phyloP scores from a whole-genome alignment of 2,329 filamentous ascomycete genomes.

The Nannizzia gypsea region DNA sequence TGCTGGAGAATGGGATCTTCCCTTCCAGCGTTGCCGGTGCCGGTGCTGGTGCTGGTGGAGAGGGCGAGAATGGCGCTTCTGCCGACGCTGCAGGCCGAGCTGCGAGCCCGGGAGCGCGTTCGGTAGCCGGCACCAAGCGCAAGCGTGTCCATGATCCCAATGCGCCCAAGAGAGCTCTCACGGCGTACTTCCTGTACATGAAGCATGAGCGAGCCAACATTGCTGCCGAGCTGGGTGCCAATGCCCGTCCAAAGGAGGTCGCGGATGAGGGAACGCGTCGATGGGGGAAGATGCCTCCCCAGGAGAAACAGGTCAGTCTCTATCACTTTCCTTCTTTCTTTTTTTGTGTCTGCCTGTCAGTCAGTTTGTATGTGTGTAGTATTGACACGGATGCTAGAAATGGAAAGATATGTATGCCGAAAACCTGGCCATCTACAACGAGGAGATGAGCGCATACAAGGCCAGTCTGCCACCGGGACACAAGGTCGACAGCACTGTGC shows the following conservation, averaged over 20 bases:
- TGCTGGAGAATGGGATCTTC: slow-evolving; percentile 36
- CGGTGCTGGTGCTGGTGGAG: neutral
- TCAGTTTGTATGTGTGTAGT: neutral
- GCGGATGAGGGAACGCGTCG: slow-evolving; percentile 75
- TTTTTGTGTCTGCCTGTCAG: neutral
- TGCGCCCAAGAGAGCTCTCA: slow-evolving; percentile 85
- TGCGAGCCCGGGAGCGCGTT: slow-evolving; percentile 20
- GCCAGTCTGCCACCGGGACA: slow-evolving; percentile 29
- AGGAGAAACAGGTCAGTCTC: slow-evolving; percentile 55
- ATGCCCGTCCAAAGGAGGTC: slow-evolving; percentile 72
- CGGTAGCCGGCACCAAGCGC: slow-evolving; percentile 53
- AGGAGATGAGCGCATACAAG: slow-evolving; percentile 46
- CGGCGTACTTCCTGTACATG: slow-evolving; percentile 91
- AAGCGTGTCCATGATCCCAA: slow-evolving; percentile 86
- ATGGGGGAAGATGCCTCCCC: slow-evolving; percentile 65
- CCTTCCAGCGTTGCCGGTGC: slow-evolving; percentile 16
- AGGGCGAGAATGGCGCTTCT: neutral
- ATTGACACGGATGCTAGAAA: slow-evolving; percentile 23
- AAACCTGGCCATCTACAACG: slow-evolving; percentile 46
- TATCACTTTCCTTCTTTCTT: neutral
- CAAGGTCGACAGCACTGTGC: neutral
- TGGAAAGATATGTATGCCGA: slow-evolving; percentile 48
- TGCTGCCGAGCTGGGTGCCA: slow-evolving; percentile 61
- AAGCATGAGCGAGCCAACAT: slow-evolving; percentile 77
- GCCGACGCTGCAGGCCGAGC: neutral